A percentile compares a stretch with the other conserved stretches of the same genome.
These are phyloP conservation scores for Anisogramma anomala DNA, from an alignment of 2,329 filamentous ascomycete species.

Conservation along the genomic window DNA sequence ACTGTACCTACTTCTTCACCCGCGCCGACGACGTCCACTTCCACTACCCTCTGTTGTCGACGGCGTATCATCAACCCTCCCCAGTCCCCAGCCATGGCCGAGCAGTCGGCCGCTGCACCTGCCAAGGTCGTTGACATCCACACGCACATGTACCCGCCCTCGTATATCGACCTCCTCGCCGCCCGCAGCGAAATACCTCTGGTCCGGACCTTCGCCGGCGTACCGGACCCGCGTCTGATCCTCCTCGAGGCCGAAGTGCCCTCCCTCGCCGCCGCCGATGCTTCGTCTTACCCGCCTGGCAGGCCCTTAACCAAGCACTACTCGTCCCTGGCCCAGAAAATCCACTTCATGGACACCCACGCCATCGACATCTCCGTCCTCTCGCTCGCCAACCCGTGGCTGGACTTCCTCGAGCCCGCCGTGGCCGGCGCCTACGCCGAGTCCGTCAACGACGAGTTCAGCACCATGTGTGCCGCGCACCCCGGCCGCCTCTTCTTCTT, in stretches of 20 bases:
- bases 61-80: too few relatives aligned
- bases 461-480: constrained; percentile 54
- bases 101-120: background rate
- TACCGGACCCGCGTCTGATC: constrained; percentile 44
- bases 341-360: constrained; percentile 81
- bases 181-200: constrained; percentile 54
- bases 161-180: constrained; percentile 49
- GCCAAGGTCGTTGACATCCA: constrained; percentile 51
- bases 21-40: too few relatives aligned
- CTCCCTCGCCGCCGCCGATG: constrained; percentile 28
- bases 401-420: constrained; percentile 61
- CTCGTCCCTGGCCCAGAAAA: constrained; percentile 66
- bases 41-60: too few relatives aligned
- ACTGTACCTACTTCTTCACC: too few relatives aligned
- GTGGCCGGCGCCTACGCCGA: constrained; percentile 53
- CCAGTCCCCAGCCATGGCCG: constrained; percentile 1
- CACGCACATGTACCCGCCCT: constrained; percentile 58
- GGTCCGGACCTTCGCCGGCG: constrained; percentile 51
- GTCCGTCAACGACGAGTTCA: constrained; percentile 67
- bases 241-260: constrained; percentile 35
- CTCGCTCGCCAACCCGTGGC: constrained; percentile 85
- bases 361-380: constrained; percentile 73
- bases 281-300: constrained; percentile 51
- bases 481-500: constrained; percentile 70
- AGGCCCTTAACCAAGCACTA: constrained; percentile 77